Conservation (phyloP, 2,329 filamentous ascomycete genomes). For the Fusarium sp. region DNA sequence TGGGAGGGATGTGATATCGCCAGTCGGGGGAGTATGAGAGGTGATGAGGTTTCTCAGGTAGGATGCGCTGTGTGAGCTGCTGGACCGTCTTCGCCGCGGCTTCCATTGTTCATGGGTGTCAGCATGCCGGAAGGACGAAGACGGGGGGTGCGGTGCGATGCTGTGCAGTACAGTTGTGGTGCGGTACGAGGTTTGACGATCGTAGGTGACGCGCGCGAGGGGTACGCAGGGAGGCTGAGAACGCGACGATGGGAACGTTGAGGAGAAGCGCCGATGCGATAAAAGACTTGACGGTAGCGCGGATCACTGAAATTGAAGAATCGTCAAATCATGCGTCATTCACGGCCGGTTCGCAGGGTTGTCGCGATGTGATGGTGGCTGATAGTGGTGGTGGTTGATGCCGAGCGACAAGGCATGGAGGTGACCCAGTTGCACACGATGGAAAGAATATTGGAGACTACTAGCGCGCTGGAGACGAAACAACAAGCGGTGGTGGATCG, state of each 20-base stretch:
- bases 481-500: slow-evolving; percentile 41
- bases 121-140: slow-evolving; percentile 54
- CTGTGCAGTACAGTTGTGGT: slow-evolving; percentile 11
- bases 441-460: slow-evolving; percentile 26
- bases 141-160: slow-evolving; percentile 43
- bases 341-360: slow-evolving; percentile 25
- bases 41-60: slow-evolving; percentile 67
- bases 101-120: slow-evolving; percentile 66
- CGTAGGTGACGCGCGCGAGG: slow-evolving; percentile 43
- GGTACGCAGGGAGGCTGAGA: slow-evolving; percentile 39
- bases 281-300: slow-evolving; percentile 4
- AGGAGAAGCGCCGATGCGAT: slow-evolving; percentile 3
- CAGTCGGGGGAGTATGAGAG: slow-evolving; percentile 63
- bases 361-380: slow-evolving; percentile 32
- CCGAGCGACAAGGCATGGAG: slow-evolving; percentile 36
- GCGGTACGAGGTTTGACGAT: slow-evolving; percentile 37
- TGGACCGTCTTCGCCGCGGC: slow-evolving; percentile 69
- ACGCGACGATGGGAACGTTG: slow-evolving; percentile 36
- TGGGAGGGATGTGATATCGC: slow-evolving; percentile 62
- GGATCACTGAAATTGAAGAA: slow-evolving; percentile 12
- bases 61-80: slow-evolving; percentile 64
- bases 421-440: slow-evolving; percentile 32
- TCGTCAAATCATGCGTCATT: slow-evolving; percentile 12
- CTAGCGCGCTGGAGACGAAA: slow-evolving; percentile 31
- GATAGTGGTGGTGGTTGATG: slow-evolving; percentile 26